Percentiles rank a stretch among this genome's conserved stretches.
phyloP scores from a whole-genome alignment of 2,329 filamentous ascomycete genomes.

The Aspergillus sp. region DNA sequence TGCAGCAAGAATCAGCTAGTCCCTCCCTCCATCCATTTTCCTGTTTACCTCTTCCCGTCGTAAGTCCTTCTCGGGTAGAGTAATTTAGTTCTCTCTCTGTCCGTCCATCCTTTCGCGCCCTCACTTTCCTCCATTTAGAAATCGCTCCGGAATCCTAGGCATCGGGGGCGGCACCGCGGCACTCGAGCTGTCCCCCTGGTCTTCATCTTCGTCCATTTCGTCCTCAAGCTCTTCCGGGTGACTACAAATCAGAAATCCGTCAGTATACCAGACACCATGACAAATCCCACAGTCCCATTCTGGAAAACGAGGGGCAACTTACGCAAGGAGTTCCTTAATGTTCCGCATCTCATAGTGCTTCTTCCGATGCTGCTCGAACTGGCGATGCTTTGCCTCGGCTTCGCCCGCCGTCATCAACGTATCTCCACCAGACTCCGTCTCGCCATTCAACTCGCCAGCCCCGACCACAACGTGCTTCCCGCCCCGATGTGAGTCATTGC shows the following conservation, averaged over 20 bases:
- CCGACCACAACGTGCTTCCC: constrained; percentile 85
- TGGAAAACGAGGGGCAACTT: constrained; percentile 29
- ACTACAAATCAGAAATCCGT: constrained; percentile 22
- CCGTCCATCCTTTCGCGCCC: background rate
- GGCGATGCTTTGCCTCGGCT: constrained; percentile 84
- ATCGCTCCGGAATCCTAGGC: constrained; percentile 36
- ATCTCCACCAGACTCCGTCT: constrained; percentile 41
- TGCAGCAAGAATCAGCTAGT: background rate
- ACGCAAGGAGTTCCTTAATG: constrained; percentile 84
- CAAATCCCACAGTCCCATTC: background rate
- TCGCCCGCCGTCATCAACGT: constrained; percentile 64
- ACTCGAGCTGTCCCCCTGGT: constrained; percentile 41
- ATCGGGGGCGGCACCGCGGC: constrained; percentile 31
- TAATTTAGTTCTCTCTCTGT: background rate
- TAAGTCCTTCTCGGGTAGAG: background rate
- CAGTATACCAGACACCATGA: constrained; percentile 10
- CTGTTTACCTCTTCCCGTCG: constrained; percentile 1
- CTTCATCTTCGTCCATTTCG: constrained; percentile 62
- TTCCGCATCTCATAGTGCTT: constrained; percentile 99
- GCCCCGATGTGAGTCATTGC: constrained; percentile 43
- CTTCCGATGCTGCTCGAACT: constrained; percentile 89
- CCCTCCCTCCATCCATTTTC: background rate
- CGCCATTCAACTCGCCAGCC: constrained; percentile 34
- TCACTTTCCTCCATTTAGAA: constrained; percentile 28
- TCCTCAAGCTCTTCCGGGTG: constrained; percentile 65